Conservation (phyloP, 148 eudicot species). For the Rhododendron vialii region DNA sequence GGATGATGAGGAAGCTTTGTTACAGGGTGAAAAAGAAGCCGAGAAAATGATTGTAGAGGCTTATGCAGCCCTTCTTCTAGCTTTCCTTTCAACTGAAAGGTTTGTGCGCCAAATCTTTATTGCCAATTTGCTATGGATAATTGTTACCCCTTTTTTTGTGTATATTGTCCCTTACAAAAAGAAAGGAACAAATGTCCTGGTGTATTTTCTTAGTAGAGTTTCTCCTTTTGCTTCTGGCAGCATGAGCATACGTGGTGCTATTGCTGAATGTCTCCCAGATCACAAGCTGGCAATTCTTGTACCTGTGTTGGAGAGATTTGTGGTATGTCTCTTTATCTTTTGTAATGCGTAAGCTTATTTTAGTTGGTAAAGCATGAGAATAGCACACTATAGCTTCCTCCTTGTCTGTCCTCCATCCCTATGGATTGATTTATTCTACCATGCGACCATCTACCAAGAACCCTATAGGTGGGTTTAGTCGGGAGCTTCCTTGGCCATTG, state of each 20-base stretch:
- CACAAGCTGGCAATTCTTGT: conserved; percentile 65
- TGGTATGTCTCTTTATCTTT: conserved; percentile 50
- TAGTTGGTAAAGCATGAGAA: background rate
- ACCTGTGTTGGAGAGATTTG: conserved; percentile 97
- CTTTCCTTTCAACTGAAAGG: conserved; percentile 94
- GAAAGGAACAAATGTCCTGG: background rate
- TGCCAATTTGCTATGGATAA: background rate
- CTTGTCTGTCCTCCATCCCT: background rate
- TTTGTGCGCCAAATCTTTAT: conserved; percentile 17
- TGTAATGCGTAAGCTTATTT: background rate
- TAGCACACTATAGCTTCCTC: background rate
- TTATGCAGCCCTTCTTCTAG: conserved; percentile 87
- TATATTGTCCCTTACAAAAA: conserved; percentile 1
- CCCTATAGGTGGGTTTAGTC: background rate
- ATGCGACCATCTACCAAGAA: background rate
- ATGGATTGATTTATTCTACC: too few relatives aligned
- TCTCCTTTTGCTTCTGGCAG: conserved; percentile 30
- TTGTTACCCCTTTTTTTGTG: background rate
- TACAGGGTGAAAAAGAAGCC: conserved; percentile 95
- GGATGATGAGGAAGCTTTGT: conserved; percentile 72
- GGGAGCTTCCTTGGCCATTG: background rate
- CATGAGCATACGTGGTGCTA: conserved; percentile 59
- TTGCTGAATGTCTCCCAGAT: conserved; percentile 72
- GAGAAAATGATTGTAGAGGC: conserved; percentile 97
- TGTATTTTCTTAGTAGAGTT: conserved; percentile 12